Evolutionary conservation across 2,329 filamentous ascomycete species (phyloP), one percentile per base, ranked within the genome.

Genomic region (Colletotrichum sp.): DNA sequence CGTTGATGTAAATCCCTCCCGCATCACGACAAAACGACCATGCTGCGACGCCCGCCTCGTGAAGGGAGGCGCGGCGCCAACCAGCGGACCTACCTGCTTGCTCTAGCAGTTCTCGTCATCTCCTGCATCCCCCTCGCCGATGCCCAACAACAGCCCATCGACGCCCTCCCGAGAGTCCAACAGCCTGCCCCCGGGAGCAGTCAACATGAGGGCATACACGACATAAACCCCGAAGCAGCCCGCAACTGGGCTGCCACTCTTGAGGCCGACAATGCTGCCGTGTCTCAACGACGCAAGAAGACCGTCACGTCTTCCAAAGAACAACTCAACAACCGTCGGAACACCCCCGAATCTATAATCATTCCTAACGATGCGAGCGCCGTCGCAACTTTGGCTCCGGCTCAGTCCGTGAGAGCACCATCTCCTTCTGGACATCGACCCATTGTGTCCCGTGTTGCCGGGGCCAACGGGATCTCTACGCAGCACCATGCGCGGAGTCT

Each of bases 331-430:
- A 80, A 83, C 80, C 74, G 71, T 65, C 70, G 70, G 34, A 69
- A 71, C 26, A 71, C 69, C 64, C 75, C 78, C 75, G 60, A 80
- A 79, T 84, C 82, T 74, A 81, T 82, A 74, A 80, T 85, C 69
- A 83, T 85, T 82, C 85, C 86, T 85, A 82, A 91, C 87, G 91
- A 97, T 94, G 95, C 93, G 95, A 96, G 95, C 96, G 96, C 96
- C 94, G 91, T 97, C 91, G 94, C 94, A 92, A 97, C 96, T 94
- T 94, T 96, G 91, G 96, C 96, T 98, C 96, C 95, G 95, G 96
- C 94, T 89, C 88, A 92, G 90, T 92, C 95, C 94, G 96, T 98
- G 90, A 92, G 95, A 98, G 96, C 96, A 95, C 95, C 67, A 69
- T 43, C 94, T 86, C 87, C 92, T 92, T 92, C 92, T 92, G 90